Conservation (phyloP, 202 grass and related monocot species). For the Cymbopogon flexuosus region DNA sequence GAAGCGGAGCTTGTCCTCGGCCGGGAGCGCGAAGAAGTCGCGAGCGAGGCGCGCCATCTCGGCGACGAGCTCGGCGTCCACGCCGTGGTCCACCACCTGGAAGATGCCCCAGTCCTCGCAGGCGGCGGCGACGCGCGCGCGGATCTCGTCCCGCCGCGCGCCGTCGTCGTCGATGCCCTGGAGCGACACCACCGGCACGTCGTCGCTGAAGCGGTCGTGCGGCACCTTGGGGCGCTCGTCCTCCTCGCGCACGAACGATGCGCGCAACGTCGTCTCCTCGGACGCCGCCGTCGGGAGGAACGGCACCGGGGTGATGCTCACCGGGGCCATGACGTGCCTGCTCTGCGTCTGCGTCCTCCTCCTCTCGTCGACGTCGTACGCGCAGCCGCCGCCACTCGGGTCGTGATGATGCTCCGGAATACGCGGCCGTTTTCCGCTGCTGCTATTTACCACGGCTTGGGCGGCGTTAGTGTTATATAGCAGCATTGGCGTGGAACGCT, state of each 20-base stretch:
- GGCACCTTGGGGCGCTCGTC: conserved; percentile 93
- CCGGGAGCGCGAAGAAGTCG: conserved; percentile 76
- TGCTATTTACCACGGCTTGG: background rate
- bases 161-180: conserved; percentile 48
- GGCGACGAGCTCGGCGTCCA: conserved; percentile 50
- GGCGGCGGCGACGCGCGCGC: conserved; percentile 50
- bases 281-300: conserved; percentile 58
- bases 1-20: conserved; percentile 68
- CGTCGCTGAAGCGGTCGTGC: conserved; percentile 80
- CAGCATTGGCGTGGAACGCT: background rate
- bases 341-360: background rate
- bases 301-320: conserved; percentile 16
- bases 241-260: conserved; percentile 82
- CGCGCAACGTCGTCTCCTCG: conserved; percentile 47
- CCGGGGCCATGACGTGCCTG: background rate
- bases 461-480: background rate
- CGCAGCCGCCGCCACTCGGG: too few species aligned
- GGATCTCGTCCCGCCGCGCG: conserved; percentile 50
- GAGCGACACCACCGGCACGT: conserved; percentile 72
- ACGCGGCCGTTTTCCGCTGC: background rate
- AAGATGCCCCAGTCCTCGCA: conserved; percentile 91
- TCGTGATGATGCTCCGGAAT: background rate
- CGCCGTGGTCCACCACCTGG: conserved; percentile 90
- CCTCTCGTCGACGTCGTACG: too few species aligned
- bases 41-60: conserved; percentile 46